Evolutionary conservation across 163 green algal species (phyloP).

Genomic region (Prototheca cutis): DNA sequence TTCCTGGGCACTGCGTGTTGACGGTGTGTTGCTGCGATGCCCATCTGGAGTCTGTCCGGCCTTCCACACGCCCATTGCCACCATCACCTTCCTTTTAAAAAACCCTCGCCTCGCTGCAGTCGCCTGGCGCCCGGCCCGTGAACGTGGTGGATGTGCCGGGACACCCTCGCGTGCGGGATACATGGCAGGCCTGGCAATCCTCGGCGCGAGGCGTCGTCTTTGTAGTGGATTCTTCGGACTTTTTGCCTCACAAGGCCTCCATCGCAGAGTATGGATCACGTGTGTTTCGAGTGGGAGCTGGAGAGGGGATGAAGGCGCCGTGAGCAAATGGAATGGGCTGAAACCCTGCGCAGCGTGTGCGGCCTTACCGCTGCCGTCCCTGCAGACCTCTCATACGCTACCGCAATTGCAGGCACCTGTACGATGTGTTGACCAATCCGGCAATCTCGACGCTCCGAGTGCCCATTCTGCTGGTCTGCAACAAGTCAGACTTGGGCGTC

Average conservation of each 20-base stretch:
- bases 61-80: no score
- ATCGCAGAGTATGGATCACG: slow-evolving; percentile 46
- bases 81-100: no score
- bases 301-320: no score
- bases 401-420: slow-evolving; percentile 45
- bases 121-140: slow-evolving; percentile 11
- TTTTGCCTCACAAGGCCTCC: slow-evolving; percentile 42
- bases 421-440: slow-evolving; percentile 34
- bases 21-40: no score
- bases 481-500: slow-evolving; percentile 66
- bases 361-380: no score
- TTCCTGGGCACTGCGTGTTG: no score
- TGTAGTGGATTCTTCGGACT: slow-evolving; percentile 55
- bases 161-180: slow-evolving; percentile 39
- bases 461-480: slow-evolving; percentile 68
- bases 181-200: slow-evolving; percentile 20
- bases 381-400: no score
- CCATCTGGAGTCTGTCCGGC: no score
- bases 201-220: slow-evolving; percentile 44
- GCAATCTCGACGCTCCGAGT: slow-evolving; percentile 31
- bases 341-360: no score
- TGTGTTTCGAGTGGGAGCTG: no score
- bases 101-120: not conserved
- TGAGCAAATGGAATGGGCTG: no score
- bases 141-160: slow-evolving; percentile 60